Base-by-base conservation (phyloP, 208 protist species). In the Leishmania tarentolae region DNA sequence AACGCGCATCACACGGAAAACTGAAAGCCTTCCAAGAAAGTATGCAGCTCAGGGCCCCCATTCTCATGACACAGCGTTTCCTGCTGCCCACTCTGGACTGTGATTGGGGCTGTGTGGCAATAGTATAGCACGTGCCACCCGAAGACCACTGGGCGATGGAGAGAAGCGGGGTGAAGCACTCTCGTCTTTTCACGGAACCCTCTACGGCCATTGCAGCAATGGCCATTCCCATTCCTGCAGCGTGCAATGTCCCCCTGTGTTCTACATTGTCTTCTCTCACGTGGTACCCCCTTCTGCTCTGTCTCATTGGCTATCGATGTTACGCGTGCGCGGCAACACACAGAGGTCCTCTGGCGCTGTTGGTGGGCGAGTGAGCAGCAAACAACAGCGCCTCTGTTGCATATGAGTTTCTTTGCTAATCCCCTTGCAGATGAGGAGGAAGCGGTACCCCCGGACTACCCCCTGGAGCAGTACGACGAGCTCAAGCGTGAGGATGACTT, bases 391-490 rank as follows among this genome's bases (percentile, higher is more conserved):
- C 17, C 24, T 0, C 53, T 3, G 19, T 11, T 15, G n/a, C 42
- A 9, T 1, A 88, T 89, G 88, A 92, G 83, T 53, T 93, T 94
- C 86, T 90, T 93, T 28, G 87, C 92, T 24, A 96, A 94, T 44
- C 91, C 91, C 7, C 91, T 96, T 46, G 93, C 93, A 6, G 88
- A 93, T 17, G 91, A 93, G 61, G 89, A 94, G 57, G 90, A 90
- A 66, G 84, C 88, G 31, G 83, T 81, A 79, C 82, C 80, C n/a
- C 79, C 74, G 11, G 80, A 84, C 44, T 87, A 90, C 76, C 90
- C 87, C 0, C 76, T 93, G 40, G 82, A 81, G n/a, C 88, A 94
- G 59, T 97, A 97, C 76, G 92, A 97, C 59, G 86, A 81, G 7
- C 83, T 70, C 46, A 87, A 89, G 47, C 86, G 91, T 31, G 92